These are phyloP conservation scores for Cercospora sp. DNA, from an alignment of 2,329 filamentous ascomycete species.

Conservation along the genomic window DNA sequence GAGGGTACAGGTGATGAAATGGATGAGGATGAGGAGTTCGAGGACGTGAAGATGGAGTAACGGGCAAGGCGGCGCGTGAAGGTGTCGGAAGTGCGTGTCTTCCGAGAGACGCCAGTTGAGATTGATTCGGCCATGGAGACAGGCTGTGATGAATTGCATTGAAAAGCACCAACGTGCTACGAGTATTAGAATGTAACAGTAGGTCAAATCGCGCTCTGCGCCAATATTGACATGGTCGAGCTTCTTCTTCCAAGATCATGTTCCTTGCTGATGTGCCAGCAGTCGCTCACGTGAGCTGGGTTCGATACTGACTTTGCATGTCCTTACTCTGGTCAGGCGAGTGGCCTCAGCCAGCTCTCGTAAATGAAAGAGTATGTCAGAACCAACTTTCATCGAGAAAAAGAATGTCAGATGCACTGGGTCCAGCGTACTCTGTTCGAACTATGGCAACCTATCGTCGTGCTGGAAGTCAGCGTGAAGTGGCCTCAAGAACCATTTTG, in stretches of 20 bases:
- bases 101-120: not conserved
- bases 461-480: not conserved
- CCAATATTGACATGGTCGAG: not conserved
- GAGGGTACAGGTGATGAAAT: slow-evolving; percentile 39
- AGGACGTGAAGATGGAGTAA: slow-evolving; percentile 36
- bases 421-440: not conserved
- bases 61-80: not conserved
- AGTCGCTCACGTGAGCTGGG: not conserved
- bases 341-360: not conserved
- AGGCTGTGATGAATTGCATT: not conserved
- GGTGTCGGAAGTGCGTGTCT: not conserved
- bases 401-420: too few relatives aligned
- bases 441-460: not conserved
- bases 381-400: too few relatives aligned
- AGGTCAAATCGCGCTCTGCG: not conserved
- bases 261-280: not conserved
- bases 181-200: not conserved
- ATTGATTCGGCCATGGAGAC: not conserved
- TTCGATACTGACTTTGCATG: not conserved
- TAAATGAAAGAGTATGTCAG: not conserved
- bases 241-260: not conserved
- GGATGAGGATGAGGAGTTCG: slow-evolving; percentile 55
- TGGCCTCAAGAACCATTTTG: not conserved
- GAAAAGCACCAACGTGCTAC: not conserved
- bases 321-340: too few relatives aligned